Evolutionary conservation across 805 yeast genomes (phyloP), one percentile per base, ranked within the genome.

Genomic region (Torulaspora microellipsoides): DNA sequence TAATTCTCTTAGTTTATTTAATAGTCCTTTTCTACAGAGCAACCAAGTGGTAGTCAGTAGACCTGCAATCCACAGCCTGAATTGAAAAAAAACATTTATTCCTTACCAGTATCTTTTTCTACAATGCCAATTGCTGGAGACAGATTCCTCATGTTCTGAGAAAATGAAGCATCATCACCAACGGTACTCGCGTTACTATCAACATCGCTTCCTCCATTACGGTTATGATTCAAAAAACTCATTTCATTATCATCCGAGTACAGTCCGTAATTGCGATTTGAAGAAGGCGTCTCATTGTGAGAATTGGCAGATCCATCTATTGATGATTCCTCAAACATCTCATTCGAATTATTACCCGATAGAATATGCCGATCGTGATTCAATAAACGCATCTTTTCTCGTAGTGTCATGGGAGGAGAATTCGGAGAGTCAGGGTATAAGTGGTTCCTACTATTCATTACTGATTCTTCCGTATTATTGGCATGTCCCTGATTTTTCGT

Each of bases 311-410:
- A 31, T 14, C 37, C 45, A n/a, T 31, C 31, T 20, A 40, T 27
- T 15, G 43, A 38, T 3, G 37, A 30, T 23, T 25, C 44, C 12
- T 47, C 50, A 12, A 40, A 33, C 3, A 36, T 39, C 10, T 47
- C 50, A 12, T 36, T 37, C 5, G 45, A 43, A 29, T 37, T 37
- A 30, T 23, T 20, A 29, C 31, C 34, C 40, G 42, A 37, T 25
- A 39, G 42, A 10, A 35, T 8, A 15, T 45, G 44, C 27, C 45
- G 42, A 23, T 68, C 71, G 20, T 59, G 58, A 45, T 64, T 68
- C 52, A 74, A 55, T 42, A 73, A 46, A 15, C 61, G 57, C 51
- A 75, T 70, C 51, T 73, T 73, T 48, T 75, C 78, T 27, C 59
- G 61, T 31, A 75, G 52, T 2, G 77, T 67, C 46, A 75, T 65